Percentiles rank a stretch among this genome's conserved stretches.
Evolutionary conservation across 108 stramenopile genomes (phyloP).

Genomic region (Fistulifera pelliculosa): DNA sequence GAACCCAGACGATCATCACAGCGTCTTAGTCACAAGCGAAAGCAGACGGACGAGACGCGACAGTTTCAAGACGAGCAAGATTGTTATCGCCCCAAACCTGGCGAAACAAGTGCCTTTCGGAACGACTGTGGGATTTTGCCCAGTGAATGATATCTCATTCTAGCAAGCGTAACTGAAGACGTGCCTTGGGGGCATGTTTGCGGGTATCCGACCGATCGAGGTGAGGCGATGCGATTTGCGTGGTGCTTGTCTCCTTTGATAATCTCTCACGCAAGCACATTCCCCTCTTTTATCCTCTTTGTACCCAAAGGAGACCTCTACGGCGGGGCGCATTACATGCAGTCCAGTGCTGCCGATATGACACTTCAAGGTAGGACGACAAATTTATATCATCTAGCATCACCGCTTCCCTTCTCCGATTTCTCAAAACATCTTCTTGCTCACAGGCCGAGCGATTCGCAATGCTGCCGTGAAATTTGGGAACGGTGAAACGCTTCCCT

Average conservation of each 20-base stretch:
- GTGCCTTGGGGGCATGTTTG: conserved; percentile 84
- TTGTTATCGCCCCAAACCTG: conserved; percentile 48
- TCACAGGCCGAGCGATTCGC: conserved; percentile 33
- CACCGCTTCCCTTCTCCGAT: too few species aligned
- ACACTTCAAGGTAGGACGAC: conserved; percentile 72
- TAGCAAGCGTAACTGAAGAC: conserved; percentile 41
- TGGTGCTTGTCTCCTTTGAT: background rate
- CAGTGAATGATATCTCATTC: conserved; percentile 78
- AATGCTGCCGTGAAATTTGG: conserved; percentile 59
- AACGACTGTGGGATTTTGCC: conserved; percentile 80
- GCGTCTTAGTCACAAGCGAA: background rate
- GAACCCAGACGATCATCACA: background rate
- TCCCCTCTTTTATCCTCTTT: background rate
- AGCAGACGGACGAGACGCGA: too few species aligned
- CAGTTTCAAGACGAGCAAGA: too few species aligned
- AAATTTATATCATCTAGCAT: too few species aligned
- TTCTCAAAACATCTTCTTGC: too few species aligned
- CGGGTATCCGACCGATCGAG: conserved; percentile 48
- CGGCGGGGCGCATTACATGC: conserved; percentile 72
- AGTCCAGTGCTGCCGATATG: conserved; percentile 43
- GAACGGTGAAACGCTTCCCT: conserved; percentile 61
- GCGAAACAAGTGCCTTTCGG: conserved; percentile 18
- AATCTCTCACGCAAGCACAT: background rate
- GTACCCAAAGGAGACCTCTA: conserved; percentile 58
- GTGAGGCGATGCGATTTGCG: background rate